Evolutionary conservation across 1,284 basidiomycete species (phyloP).

Genomic region (Irpex sp.): DNA sequence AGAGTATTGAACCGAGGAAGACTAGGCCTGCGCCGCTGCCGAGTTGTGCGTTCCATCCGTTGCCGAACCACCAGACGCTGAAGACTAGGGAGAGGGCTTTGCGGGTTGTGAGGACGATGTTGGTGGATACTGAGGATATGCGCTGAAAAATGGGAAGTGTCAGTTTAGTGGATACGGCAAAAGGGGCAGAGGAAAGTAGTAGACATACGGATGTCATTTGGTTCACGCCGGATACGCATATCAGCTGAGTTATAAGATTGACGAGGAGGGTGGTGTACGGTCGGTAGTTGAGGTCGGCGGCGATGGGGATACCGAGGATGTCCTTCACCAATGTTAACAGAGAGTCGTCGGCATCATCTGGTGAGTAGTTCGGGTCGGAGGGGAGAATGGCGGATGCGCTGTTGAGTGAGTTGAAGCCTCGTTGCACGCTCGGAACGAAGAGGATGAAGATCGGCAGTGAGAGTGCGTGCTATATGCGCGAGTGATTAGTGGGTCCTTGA

Average conservation of each 20-base stretch:
- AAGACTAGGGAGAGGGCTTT: conserved; percentile 72
- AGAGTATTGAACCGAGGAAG: conserved; percentile 61
- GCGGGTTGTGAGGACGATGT: conserved; percentile 65
- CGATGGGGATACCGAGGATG: not conserved
- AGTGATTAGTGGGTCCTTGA: not conserved
- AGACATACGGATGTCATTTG: conserved; percentile 69
- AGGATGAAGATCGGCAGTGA: conserved; percentile 76
- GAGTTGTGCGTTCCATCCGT: conserved; percentile 61
- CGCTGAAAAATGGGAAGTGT: conserved; percentile 34
- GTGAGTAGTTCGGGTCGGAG: not conserved
- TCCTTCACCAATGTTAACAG: not conserved
- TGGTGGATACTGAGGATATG: conserved; percentile 71
- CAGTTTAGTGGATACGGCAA: not conserved
- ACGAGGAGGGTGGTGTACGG: conserved; percentile 55
- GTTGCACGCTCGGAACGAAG: conserved; percentile 52
- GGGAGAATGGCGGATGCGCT: conserved; percentile 9
- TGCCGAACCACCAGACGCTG: conserved; percentile 75
- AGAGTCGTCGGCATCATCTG: not conserved
- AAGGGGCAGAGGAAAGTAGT: not conserved
- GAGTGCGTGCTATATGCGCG: conserved; percentile 50
- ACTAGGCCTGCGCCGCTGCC: conserved; percentile 62
- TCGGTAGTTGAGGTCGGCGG: conserved; percentile 8
- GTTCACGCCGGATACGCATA: conserved; percentile 90
- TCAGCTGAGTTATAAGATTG: conserved; percentile 77
- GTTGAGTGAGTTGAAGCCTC: conserved; percentile 47